Evolutionary conservation across 2,329 filamentous ascomycete species (phyloP), one percentile per base, ranked within the genome.

Genomic region (Ophiostoma fasciatum): DNA sequence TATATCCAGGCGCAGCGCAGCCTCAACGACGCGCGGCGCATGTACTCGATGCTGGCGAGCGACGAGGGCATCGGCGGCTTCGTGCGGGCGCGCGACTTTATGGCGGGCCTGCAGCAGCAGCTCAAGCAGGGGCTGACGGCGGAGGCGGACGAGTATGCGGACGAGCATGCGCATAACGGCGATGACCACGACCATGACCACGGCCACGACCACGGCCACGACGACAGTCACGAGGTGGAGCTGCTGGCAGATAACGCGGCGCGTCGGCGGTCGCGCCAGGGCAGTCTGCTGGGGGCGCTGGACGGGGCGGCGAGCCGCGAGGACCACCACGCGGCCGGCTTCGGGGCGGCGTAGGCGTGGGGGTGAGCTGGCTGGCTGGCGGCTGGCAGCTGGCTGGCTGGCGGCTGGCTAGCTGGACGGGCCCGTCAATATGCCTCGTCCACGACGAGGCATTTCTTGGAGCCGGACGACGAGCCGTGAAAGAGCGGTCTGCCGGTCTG

Each of bases 1-100:
- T 74, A 75, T 36, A 71, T 80, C 12, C 81, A 92, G 50, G 82
- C 85, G 1, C 81, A 83, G 45, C 68, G 72, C 39, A 83, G 82
- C 44, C 66, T 96, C 1, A 74, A 81, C 33, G 74, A 80, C 45
- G 82, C 82, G 4, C 58, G 62, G 20, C 60, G 54, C 33, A 67
- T 64, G 48, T 78, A 76, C 49, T 58, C 61, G 7, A 55, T 60
- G 11, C 52, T 74, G 15, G 58, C 62, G 2, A 55, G 62, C 33
- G 61, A 64, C 34, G 58, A 66, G 12, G 71, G 67, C 19, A 63
- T 75, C 31, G 54, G 61, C 36, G 59, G 60, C 21, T 77, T 74
- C 41, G 50, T 45, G 0, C 48, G 51, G 9, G 73, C 74, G 0
- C 64, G 60, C 37, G 59, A 61, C 3, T 71, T 71, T 41, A 58